Base-by-base conservation (phyloP, 768 basidiomycete genomes). In the Boletus reticulatus region DNA sequence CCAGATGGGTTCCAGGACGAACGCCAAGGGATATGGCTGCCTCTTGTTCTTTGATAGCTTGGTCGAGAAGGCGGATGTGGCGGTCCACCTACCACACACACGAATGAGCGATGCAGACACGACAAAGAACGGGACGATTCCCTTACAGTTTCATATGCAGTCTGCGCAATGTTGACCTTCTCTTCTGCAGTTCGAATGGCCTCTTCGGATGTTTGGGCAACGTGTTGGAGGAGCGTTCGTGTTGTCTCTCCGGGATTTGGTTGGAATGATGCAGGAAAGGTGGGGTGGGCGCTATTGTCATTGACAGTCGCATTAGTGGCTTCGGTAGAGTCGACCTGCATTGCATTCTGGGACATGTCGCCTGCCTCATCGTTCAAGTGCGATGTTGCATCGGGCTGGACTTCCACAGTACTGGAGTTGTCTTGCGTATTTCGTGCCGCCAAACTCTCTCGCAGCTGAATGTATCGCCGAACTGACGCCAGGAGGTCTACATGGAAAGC, bases 21-120 rank as follows among this genome's bases (percentile, higher is more conserved):
- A 77, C 72, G 19, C 82, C 83, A 19, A 83, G 73, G 12, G 79
- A 75, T 44, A 85, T 77, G 17, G 79, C 73, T 32, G 79, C 76
- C 63, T 85, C 82, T 62, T 84, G 80, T 56, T 84, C 80, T 47
- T 80, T 79, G 53, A 88, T 81, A n/a, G 80, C 85, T 62, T 89
- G 83, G 60, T 94, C 90, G 22, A 94, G 75, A 39, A 89, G 78
- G 22, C 86, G 83, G 29, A 89, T 84, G 64, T 93, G 89, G 36
- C 92, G 79, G 59, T 92, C 88, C 13, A 92, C 81, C 92, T 94
- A 52, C 44, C 17, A 17, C 39, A 20, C 6, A 13, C 12, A 22
- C 19, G 52, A 31, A 60, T 54, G 54, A 58, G 42, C 1, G 43
- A 45, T 38, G 16, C n/a, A 6, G 12, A 24, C 16, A 24, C 31